These are phyloP conservation scores for Nemania serpens DNA, from an alignment of 2,329 filamentous ascomycete genomes.

Conservation along the genomic window DNA sequence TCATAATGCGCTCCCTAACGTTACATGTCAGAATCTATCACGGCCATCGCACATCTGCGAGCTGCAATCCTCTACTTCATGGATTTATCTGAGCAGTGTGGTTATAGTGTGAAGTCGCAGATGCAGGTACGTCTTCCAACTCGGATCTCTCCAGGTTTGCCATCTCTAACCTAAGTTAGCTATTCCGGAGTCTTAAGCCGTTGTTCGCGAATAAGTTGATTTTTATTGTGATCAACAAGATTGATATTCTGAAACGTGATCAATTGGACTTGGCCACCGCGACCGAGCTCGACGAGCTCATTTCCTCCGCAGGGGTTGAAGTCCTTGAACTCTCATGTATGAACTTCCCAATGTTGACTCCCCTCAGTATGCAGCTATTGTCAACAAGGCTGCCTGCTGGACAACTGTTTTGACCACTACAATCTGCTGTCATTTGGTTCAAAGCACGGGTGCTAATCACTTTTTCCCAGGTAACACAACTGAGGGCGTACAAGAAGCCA, in stretches of 20 bases:
- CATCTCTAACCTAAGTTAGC: constrained; percentile 38
- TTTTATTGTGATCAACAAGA: constrained; percentile 98
- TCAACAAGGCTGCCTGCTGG: neutral
- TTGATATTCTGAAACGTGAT: constrained; percentile 86
- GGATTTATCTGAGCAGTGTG: constrained; percentile 71
- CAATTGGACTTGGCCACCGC: constrained; percentile 82
- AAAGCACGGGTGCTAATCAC: constrained; percentile 2
- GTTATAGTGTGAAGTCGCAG: constrained; percentile 90
- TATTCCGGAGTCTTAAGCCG: constrained; percentile 96
- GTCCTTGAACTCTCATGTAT: constrained; percentile 85
- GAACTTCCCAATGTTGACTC: neutral
- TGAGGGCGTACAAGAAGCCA: constrained; percentile 91
- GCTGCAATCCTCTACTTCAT: constrained; percentile 98
- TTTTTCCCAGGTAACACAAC: constrained; percentile 68
- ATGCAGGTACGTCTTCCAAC: constrained; percentile 59
- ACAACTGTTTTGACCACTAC: neutral
- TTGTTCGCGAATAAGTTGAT: constrained; percentile 97
- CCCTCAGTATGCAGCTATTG: neutral
- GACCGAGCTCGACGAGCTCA: constrained; percentile 75
- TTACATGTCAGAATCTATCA: constrained; percentile 71
- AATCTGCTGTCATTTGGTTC: neutral
- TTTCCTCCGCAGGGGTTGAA: constrained; percentile 89
- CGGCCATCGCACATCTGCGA: constrained; percentile 93
- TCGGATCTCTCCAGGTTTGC: neutral
- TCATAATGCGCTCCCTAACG: neutral